Evolutionary conservation across 1,284 basidiomycete species (phyloP), one percentile per base, ranked within the genome.

Genomic region (Sanghuangporus weigelae): DNA sequence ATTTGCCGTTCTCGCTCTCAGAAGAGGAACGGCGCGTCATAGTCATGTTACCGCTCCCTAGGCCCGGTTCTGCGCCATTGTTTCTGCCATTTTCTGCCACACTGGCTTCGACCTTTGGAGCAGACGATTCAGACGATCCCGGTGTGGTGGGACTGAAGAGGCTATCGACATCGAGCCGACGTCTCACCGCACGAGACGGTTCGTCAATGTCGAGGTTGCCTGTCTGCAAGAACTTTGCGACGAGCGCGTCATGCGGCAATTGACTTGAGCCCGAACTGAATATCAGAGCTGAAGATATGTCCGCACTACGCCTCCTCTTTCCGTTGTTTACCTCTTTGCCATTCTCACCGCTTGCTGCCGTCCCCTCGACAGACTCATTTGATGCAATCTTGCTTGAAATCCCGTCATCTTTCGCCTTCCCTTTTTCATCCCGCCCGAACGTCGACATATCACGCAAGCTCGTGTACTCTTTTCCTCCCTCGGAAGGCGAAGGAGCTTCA

Each of bases 221-320:
- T 2, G 74, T 71, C 14, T 74, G 75, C 48, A 90, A 77, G 70
- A 90, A 87, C 31, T 73, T 74, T 2, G 83, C 81, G 3, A 88
- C 83, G 7, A 72, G 73, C 7, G 71, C 73, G 38, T 86, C 89
- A 1, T 60, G 64, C 19, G 61, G 65, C 7, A 65, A 46, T 46
- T 46, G 12, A n/a, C 21, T 46, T 19, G 16, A 49, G 2, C 42
- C 58, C 21, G 54, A 48, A 31, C 58, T 42, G 12, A 51, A 38
- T 11, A 31, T 31, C 26, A 12, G 19, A 46, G 8, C 23, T 48
- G 50, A 14, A 26, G 21, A 26, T 12, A 23, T 21, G 12, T 59
- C 60, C 1, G 65, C 42, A 35, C 61, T 60, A n/a, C 65, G 49
- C 19, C 42, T 48, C 16, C 65, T 62, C 48, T 66, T 66, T 26